A percentile compares a stretch with the other conserved stretches of the same genome.
Conservation (phyloP, 768 basidiomycete genomes). For the Baorangia bicolor region DNA sequence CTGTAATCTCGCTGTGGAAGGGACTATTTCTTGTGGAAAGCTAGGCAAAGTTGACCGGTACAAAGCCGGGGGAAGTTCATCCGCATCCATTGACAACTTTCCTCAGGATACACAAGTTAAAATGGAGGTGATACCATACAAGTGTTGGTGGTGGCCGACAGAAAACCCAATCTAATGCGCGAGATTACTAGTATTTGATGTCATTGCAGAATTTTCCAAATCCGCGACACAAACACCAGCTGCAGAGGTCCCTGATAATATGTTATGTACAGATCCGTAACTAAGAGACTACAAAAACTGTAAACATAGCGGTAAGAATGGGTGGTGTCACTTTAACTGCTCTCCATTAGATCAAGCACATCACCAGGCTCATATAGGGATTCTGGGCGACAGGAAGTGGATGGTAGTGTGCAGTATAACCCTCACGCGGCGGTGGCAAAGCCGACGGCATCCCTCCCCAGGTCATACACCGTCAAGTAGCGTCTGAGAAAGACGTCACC, state of each 20-base stretch:
- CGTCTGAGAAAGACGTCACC: constrained; percentile 91
- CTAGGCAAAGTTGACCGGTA: constrained; percentile 3
- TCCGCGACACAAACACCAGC: not conserved
- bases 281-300: not conserved
- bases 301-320: not conserved
- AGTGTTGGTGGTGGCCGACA: not conserved
- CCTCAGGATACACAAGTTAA: not conserved
- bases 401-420: not conserved
- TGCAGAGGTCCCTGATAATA: not conserved
- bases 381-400: not conserved
- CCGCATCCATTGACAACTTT: constrained; percentile 14
- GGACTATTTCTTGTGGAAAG: constrained; percentile 3
- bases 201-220: not conserved
- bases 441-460: constrained; percentile 75
- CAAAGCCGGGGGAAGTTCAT: not conserved
- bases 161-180: not conserved
- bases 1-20: constrained; percentile 26
- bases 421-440: constrained; percentile 58
- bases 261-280: not conserved
- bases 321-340: not conserved
- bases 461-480: constrained; percentile 89
- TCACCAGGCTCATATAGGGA: not conserved
- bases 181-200: not conserved
- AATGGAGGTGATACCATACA: not conserved
- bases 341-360: constrained; percentile 15